Conservation (phyloP, 768 basidiomycete genomes). For the Auriscalpium orientale region DNA sequence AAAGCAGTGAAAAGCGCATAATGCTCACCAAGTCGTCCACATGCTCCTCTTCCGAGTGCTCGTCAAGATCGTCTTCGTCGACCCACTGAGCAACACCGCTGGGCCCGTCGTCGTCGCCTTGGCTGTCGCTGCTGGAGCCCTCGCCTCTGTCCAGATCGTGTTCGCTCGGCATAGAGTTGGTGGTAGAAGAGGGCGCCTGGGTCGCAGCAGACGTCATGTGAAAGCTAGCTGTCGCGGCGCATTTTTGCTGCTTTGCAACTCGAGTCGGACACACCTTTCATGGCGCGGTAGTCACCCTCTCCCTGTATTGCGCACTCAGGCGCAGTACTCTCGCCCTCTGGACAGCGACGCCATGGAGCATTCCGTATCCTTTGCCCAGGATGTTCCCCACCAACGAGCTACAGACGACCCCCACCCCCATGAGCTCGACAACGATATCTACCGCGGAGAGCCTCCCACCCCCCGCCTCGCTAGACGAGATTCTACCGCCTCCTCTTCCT, state of each 20-base stretch:
- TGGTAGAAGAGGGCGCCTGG: not conserved
- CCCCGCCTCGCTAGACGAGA: constrained; percentile 22
- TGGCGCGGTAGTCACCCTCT: not conserved
- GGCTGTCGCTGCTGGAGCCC: not conserved
- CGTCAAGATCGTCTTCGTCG: not conserved
- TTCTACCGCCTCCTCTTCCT: constrained; percentile 27
- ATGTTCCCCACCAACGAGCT: not conserved
- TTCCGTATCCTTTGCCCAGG: constrained; percentile 3
- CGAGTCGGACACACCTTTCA: not conserved
- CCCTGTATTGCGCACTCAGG: not conserved
- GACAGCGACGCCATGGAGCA: constrained; percentile 3
- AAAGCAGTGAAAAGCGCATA: no score
- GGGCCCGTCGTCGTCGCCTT: not conserved
- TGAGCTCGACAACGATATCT: constrained; percentile 45
- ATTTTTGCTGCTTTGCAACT: not conserved
- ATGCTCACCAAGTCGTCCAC: no score
- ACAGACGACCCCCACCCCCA: not conserved
- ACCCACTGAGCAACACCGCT: not conserved
- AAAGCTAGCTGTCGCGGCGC: not conserved
- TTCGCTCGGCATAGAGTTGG: not conserved
- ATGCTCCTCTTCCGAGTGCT: not conserved
- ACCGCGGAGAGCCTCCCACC: constrained; percentile 42
- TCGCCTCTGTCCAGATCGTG: not conserved
- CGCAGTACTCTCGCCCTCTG: not conserved
- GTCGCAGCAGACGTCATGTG: not conserved